Evolutionary conservation across 1,139 yeast species (phyloP), one percentile per base, ranked within the genome.

Genomic region (Debaryomyces udenii): DNA sequence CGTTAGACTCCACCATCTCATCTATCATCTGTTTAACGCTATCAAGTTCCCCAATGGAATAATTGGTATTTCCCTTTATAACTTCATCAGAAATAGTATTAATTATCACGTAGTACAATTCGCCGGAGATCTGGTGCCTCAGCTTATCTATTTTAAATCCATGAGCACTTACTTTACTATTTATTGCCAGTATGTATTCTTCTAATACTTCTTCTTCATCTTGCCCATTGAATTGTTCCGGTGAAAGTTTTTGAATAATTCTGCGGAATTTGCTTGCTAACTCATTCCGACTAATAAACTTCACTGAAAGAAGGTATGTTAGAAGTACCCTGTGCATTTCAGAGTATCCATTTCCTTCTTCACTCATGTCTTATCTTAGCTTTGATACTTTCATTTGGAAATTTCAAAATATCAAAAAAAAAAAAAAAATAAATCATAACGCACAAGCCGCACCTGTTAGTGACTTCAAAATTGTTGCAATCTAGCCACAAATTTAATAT

Each of bases 1-100:
- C 55, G 6, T 51, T 46, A n/a, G 62, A 49, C 20, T 62, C 55
- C 27, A 80, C 61, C 2, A 77, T 65, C 17, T 61, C 62, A 37
- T 80, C 84, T 9, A 81, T 66, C 13, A 80, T 52, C 24, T 58
- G 58, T 48, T 79, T 79, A 30, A 82, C 65, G 5, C 74, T 58
- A 31, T 70, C 78, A 27, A 80, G 67, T 46, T 80, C 84, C 13
- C 65, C 61, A 7, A 74, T 66, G 1, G 79, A 53, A 48, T 70
- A 76, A 2, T 52, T 48, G 1, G 82, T 70, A 42, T 73, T 63
- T 14, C 61, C 52, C 45, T 70, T 74, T 35, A 76, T 65, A 1
- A 70, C 57, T 2, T 64, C 70, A 40, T 76, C 77, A 2, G 66
- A 54, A 13, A 56, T 46, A 3, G 68, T 64, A 51, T 80, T 81